Base-by-base conservation (phyloP, 768 basidiomycete species). In the Leucosporidium scottii region DNA sequence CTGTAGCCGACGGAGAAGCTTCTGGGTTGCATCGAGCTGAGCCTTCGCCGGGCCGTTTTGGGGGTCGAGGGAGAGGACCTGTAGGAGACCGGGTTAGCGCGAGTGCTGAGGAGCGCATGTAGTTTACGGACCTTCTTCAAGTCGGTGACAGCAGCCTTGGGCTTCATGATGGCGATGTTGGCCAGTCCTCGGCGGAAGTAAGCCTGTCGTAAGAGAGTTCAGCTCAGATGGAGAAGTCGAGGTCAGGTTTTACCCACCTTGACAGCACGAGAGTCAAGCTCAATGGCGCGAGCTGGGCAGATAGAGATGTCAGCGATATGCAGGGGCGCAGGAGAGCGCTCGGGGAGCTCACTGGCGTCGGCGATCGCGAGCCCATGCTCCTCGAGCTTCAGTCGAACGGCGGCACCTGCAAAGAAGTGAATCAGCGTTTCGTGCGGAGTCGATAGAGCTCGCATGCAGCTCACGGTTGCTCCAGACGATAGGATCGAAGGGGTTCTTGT, bases 391-490 rank as follows among this genome's bases (percentile, higher is more conserved):
- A 93, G 91, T 60, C 94, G 85, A 20, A 90, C 84, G 79, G 91
- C 90, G 3, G 96, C 92, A 48, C 79, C 77, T 69, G 57, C 28
- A 36, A 23, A n/a, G n/a, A n/a, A n/a, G n/a, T n/a, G n/a, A n/a
- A n/a, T n/a, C n/a, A n/a, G n/a, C n/a, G n/a, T n/a, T n/a, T n/a
- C n/a, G n/a, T n/a, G n/a, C n/a, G n/a, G n/a, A n/a, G n/a, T n/a
- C n/a, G n/a, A n/a, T n/a, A n/a, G n/a, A n/a, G 17, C 8, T 44
- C 15, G 13, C 21, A 30, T 27, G 73, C 15, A 44, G 39, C 78
- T 44, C 60, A 77, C 94, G 84, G 79, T 98, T 98, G 76, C 89
- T 93, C 89, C 90, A 98, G 61, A 94, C 78, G 20, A 91, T 93
- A 61, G 92, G 81, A 74, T 97, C 94, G 64, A 82, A 81, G 0